Base-by-base conservation (phyloP, 192 early-diverging fungal species). In the Thamnidium elegans region DNA sequence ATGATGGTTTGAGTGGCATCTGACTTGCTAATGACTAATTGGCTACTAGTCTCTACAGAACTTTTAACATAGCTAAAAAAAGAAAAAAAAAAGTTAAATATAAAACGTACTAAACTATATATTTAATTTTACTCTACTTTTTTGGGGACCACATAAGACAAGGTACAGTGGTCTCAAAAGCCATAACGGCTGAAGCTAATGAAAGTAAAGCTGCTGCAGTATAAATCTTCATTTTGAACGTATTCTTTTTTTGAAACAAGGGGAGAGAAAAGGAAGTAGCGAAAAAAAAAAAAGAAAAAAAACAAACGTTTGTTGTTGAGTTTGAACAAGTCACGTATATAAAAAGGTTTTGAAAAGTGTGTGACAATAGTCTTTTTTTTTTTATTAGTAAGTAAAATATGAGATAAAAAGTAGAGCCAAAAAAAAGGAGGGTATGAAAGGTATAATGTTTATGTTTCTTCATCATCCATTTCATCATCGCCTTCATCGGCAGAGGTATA, bases 81-180 rank as follows among this genome's bases (percentile, higher is more conserved):
- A 15, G 15, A 9, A 30, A 32, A 47, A 50, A 44, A 17, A 34
- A 32, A 44, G 26, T 26, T 30, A 68, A 36, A 46, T 4, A 50
- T 7, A 10, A 4, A 46, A 43, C 21, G 11, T 26, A 44, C 21
- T 44, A 45, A 26, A 46, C 62, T 20, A 13, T 34, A 39, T 45
- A 26, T 48, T 48, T 48, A 2, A 7, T 48, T 48, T 48, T 48
- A 3, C 14, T 17, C 61, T 70, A 75, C 74, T 65, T 61, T 46
- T 65, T 75, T n/a, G 74, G 66, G n/a, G 74, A 69, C 74, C 74
- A 75, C 26, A 70, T 39, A 11, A 75, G 20, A 50, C 65, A 70
- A 17, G 74, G 74, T 1, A 70, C 74, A 9, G 74, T 75, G 44
- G 51, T 59, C 54, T 75, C 74, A 68, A 75, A 75, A 6, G 74